Conservation (phyloP, 306 rosid genomes). For the Trifolium dubium region DNA sequence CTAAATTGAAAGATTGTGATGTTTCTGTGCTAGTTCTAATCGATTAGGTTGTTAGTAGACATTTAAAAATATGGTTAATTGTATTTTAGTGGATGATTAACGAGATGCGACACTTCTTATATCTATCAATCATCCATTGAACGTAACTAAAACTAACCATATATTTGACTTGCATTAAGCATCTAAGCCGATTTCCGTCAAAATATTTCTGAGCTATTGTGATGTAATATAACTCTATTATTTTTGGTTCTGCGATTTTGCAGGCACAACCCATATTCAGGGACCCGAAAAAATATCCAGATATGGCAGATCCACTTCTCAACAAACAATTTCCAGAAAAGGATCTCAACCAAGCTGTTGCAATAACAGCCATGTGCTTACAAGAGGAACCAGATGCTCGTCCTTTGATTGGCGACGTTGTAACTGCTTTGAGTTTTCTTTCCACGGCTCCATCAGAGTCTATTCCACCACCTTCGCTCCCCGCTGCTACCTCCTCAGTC, state of each 20-base stretch:
- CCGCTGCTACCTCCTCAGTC: constrained; percentile 25
- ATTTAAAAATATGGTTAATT: too few relatives aligned
- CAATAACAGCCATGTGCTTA: constrained; percentile 88
- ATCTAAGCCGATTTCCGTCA: too few relatives aligned
- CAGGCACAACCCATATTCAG: constrained; percentile 91
- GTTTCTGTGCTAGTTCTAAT: background rate
- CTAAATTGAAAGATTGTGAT: background rate
- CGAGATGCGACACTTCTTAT: too few relatives aligned
- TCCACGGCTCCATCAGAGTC: constrained; percentile 46
- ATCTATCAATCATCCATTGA: too few relatives aligned
- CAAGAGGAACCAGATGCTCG: constrained; percentile 87
- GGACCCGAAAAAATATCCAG: constrained; percentile 79
- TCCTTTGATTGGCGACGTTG: constrained; percentile 82
- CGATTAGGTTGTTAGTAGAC: background rate
- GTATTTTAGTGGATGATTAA: too few relatives aligned
- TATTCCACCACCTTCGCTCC: constrained; percentile 35
- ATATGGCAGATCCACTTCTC: constrained; percentile 76
- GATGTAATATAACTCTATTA: constrained; percentile 3
- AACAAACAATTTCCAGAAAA: constrained; percentile 66
- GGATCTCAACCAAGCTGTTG: constrained; percentile 90
- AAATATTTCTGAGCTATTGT: background rate
- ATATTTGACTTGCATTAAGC: too few relatives aligned
- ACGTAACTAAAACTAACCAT: too few relatives aligned
- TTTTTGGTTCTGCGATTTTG: constrained; percentile 22
- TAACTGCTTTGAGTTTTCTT: constrained; percentile 73